Evolutionary conservation across 140 eudicot genomes (phyloP).

Genomic region (Cichorium intybus): DNA sequence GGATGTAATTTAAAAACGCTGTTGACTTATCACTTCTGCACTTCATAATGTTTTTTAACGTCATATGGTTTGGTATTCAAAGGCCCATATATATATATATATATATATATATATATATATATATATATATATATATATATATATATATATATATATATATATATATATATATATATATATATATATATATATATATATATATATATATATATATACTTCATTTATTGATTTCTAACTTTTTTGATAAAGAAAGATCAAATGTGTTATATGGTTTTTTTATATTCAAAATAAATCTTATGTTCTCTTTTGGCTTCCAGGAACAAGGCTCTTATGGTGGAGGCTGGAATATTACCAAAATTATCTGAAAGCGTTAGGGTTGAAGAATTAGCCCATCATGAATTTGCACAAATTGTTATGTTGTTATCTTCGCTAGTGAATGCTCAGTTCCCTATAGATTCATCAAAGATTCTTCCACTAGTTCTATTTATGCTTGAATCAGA

Average conservation of each 20-base stretch:
- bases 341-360: conserved; percentile 74
- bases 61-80: conserved; percentile 28
- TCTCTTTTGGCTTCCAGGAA: conserved; percentile 52
- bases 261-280: neutral
- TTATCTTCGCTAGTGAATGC: conserved; percentile 65
- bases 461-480: conserved; percentile 50
- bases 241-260: neutral
- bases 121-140: neutral
- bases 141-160: neutral
- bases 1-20: conserved; percentile 32
- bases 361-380: conserved; percentile 37
- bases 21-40: conserved; percentile 38
- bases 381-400: conserved; percentile 47
- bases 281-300: conserved; percentile 2
- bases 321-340: conserved; percentile 79
- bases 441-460: conserved; percentile 51
- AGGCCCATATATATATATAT: conserved; percentile 5
- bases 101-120: neutral
- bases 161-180: neutral
- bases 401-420: conserved; percentile 58
- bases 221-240: neutral
- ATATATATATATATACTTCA: no score
- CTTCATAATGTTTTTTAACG: conserved; percentile 26
- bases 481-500: conserved; percentile 50
- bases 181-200: neutral